phyloP scores from a whole-genome alignment of 2,329 filamentous ascomycete species.

The Aurifilum marmelostoma region DNA sequence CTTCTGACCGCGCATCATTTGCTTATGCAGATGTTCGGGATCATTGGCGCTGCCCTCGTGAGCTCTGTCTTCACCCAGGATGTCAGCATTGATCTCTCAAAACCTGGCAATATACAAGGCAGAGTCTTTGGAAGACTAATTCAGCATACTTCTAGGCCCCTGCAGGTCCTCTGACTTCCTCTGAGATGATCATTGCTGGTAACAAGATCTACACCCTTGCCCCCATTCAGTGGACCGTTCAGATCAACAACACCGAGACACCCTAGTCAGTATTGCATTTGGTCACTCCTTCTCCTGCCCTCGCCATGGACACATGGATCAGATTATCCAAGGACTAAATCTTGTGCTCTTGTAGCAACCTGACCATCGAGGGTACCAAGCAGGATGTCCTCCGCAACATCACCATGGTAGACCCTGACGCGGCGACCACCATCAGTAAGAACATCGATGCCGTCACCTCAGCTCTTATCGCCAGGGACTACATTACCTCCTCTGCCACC shows the following conservation, averaged over 20 bases:
- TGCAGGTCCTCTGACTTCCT: background rate
- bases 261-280: conserved; percentile 5
- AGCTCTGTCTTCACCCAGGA: background rate
- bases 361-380: conserved; percentile 4
- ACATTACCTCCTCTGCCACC: conserved; percentile 7
- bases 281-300: too few species aligned
- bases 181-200: background rate
- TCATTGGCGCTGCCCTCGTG: conserved; percentile 8
- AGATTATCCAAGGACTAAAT: too few species aligned
- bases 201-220: conserved; percentile 12
- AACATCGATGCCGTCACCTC: background rate
- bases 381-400: conserved; percentile 5
- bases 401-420: background rate
- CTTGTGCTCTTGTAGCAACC: background rate
- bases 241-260: conserved; percentile 12
- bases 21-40: conserved; percentile 3
- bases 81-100: conserved; percentile 4
- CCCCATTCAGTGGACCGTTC: conserved; percentile 4
- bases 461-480: background rate
- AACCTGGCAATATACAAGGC: background rate
- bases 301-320: background rate
- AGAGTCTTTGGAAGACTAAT: background rate
- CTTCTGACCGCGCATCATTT: background rate
- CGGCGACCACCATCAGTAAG: conserved; percentile 24
- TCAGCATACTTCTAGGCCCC: background rate